Evolutionary conservation across 345 rosid species (phyloP).

Genomic region (Corchorus capsularis): DNA sequence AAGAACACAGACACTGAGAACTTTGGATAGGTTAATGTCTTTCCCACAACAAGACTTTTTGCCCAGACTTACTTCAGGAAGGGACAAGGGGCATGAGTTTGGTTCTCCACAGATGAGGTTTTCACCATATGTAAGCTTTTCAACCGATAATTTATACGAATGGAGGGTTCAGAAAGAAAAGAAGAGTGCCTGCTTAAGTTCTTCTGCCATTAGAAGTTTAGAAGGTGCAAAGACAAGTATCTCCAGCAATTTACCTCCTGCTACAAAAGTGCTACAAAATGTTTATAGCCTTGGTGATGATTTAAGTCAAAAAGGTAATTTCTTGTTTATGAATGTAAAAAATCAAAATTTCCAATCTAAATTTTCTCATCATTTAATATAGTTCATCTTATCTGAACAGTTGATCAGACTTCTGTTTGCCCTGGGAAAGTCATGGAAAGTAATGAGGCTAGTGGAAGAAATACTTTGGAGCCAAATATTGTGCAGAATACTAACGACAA

Average conservation of each 20-base stretch:
- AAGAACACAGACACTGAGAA: constrained; percentile 33
- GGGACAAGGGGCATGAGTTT: constrained; percentile 23
- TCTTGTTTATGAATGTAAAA: constrained; percentile 2
- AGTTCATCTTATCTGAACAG: constrained; percentile 15
- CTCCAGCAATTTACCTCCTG: constrained; percentile 14
- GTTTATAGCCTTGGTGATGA: constrained; percentile 15
- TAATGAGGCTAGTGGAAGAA: constrained; percentile 9
- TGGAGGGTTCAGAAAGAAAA: constrained; percentile 36
- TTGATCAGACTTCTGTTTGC: constrained; percentile 25
- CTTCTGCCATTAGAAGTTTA: constrained; percentile 23
- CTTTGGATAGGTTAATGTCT: constrained; percentile 36
- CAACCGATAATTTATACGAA: constrained; percentile 39
- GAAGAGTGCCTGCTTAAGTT: constrained; percentile 25
- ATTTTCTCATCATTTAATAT: background rate
- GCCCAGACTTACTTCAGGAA: constrained; percentile 29
- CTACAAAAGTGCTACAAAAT: constrained; percentile 19
- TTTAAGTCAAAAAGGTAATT: constrained; percentile 32
- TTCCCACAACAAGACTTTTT: constrained; percentile 53
- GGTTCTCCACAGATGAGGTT: constrained; percentile 40
- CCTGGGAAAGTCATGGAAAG: constrained; percentile 20
- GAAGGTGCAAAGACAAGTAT: constrained; percentile 26
- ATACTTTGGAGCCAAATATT: constrained; percentile 25
- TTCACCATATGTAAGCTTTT: constrained; percentile 32
- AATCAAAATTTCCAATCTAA: constrained; percentile 4
- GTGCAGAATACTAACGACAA: constrained; percentile 15